A percentile compares a stretch with the other conserved stretches of the same genome.
These are phyloP conservation scores for Rheum nobile DNA, from an alignment of 148 eudicot species.

Conservation along the genomic window DNA sequence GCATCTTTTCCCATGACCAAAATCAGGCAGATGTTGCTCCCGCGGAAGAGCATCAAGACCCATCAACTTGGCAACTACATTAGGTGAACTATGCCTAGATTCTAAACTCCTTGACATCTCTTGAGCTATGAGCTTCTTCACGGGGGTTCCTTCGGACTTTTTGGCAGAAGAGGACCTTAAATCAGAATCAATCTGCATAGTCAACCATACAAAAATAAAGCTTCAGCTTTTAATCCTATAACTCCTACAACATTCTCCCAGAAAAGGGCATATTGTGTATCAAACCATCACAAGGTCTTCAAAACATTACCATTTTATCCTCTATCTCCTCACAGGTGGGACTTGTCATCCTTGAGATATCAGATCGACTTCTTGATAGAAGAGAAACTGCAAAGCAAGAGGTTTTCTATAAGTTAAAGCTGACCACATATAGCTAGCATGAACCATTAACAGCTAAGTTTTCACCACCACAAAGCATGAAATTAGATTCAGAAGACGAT, in stretches of 20 bases:
- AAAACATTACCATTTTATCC: conserved; percentile 49
- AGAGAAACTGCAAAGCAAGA: conserved; percentile 42
- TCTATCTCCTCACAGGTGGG: conserved; percentile 35
- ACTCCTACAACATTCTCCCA: background rate
- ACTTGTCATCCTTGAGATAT: conserved; percentile 40
- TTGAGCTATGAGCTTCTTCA: conserved; percentile 81
- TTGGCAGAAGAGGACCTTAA: conserved; percentile 31
- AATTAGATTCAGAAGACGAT: background rate
- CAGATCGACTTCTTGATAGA: conserved; percentile 58
- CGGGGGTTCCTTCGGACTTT: conserved; percentile 56
- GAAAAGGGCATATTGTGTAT: background rate
- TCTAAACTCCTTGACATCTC: conserved; percentile 74
- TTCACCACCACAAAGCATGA: background rate
- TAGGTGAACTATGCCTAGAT: conserved; percentile 43
- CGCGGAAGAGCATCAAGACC: conserved; percentile 90
- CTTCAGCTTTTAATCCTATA: background rate
- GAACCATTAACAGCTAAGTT: background rate
- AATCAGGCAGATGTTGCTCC: conserved; percentile 22
- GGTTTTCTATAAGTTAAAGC: background rate
- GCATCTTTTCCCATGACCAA: conserved; percentile 28
- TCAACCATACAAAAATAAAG: background rate
- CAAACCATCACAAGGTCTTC: background rate
- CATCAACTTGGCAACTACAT: conserved; percentile 88
- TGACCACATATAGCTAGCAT: background rate
- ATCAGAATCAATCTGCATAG: conserved; percentile 53